Base-by-base conservation (phyloP, 179 eudicot genomes). In the Silene noctiflora region DNA sequence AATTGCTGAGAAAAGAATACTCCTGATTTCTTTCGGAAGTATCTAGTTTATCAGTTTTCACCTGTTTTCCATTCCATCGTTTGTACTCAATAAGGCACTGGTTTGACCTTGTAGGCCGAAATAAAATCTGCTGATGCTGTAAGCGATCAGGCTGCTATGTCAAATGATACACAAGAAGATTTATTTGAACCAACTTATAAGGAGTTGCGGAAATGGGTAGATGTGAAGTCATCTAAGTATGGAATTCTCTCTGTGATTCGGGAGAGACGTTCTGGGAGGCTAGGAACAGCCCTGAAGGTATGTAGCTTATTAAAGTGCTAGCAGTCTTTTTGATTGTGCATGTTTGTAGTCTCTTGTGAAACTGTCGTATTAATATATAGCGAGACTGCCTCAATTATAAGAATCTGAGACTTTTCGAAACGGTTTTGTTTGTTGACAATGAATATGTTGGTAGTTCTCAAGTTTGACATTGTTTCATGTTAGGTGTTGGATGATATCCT, bases 271-370 rank as follows among this genome's bases (percentile, higher is more conserved):
- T 73, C 80, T 80, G 88, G 86, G 44, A 87, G 95, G 78, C 88
- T 86, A 67, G 99, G 99, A 83, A 91, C 90, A 35, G 97, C 99
- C 58, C 88, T 95, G 65, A 95, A 95, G 97, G 98, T 93, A 82
- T 60, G 82, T 75, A 58, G 51, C 31, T 22, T 60, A 42, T 22
- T 11, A 29, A 8, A 1, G n/a, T 16, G 59, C 20, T 17, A 17
- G 51, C 51, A 44, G 51, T 44, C 3, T 44, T 44, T 11, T 44
- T 44, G 13, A 44, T 44, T 44, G 51, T 44, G 51, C 51, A 11
- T 44, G 51, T 42, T 42, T 42, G 42, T 35, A 11, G 51, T 11
- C 51, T 44, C 51, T 9, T 10, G 51, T 44, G 51, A 44, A 10
- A 11, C 13, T 44, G 51, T 11, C 51, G 51, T 44, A 9, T 44